These are phyloP conservation scores for Dendrocalamus sinicus DNA, from an alignment of 176 grass and related monocot genomes.

Conservation along the genomic window DNA sequence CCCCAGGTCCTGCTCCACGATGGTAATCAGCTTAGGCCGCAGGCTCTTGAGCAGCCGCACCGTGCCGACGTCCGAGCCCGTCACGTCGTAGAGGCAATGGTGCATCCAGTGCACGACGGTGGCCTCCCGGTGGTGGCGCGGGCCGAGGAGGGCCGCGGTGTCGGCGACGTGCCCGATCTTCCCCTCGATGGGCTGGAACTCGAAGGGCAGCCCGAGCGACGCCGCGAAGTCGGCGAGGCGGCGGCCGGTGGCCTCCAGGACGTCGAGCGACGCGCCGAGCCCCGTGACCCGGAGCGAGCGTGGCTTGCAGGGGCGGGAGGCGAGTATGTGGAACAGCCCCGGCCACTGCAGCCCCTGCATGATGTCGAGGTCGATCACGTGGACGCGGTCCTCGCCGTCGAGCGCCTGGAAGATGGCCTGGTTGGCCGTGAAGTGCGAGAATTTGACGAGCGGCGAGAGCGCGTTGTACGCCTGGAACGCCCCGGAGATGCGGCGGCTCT, in stretches of 20 bases:
- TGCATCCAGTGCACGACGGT: constrained; percentile 97
- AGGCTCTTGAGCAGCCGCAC: constrained; percentile 62
- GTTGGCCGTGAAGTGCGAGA: constrained; percentile 97
- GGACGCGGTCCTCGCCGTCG: constrained; percentile 65
- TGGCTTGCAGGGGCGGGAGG: constrained; percentile 58
- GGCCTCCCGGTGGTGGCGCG: constrained; percentile 53
- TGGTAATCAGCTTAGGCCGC: constrained; percentile 77
- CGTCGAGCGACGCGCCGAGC: constrained; percentile 75
- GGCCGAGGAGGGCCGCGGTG: constrained; percentile 40
- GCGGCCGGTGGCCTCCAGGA: constrained; percentile 73
- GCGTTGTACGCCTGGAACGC: constrained; percentile 85
- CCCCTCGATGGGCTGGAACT: constrained; percentile 75
- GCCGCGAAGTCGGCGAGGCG: constrained; percentile 79
- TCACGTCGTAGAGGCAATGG: constrained; percentile 89
- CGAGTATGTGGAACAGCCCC: constrained; percentile 86
- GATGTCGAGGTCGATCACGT: constrained; percentile 88
- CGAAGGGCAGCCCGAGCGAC: constrained; percentile 67
- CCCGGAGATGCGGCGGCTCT: constrained; percentile 55
- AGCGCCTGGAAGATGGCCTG: constrained; percentile 88
- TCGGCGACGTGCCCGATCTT: constrained; percentile 77
- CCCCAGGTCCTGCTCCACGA: constrained; percentile 90
- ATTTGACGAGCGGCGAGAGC: constrained; percentile 86
- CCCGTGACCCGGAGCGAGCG: constrained; percentile 79
- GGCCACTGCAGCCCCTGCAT: constrained; percentile 98
- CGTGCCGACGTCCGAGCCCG: constrained; percentile 72